Evolutionary conservation across 2,329 filamentous ascomycete species (phyloP), one percentile per base, ranked within the genome.

Genomic region (Cadophora luteo-olivacea): DNA sequence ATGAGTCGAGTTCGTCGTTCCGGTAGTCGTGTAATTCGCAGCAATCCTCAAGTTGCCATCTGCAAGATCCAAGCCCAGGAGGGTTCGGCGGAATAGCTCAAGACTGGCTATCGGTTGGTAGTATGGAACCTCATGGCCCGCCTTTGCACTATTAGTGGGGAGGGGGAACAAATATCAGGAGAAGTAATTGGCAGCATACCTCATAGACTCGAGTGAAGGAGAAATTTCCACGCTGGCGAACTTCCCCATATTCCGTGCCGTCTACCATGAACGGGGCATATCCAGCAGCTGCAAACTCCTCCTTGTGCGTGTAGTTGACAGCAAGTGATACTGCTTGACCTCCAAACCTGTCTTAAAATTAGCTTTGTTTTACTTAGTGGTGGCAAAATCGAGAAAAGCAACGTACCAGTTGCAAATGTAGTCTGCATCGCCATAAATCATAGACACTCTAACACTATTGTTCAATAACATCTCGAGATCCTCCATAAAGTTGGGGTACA

Each of bases 181-280:
- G 25, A 12, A 57, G 22, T 9, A 19, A 19, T 24, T 3, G 48
- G 48, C 24, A 48, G 69, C 69, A 61, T 54, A 69, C 71, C 65
- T 76, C 71, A 33, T 73, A 82, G 1, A 75, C 51, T 24, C 74
- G 63, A 8, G 72, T 25, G 58, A 75, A 75, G 1, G 70, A 72
- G 33, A 76, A 75, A 65, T 89, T 89, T 14, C 86, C 87, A 70
- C 83, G 87, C 74, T 90, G 86, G 6, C 87, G 82, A 0, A 89
- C 87, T 69, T 84, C 82, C 11, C 88, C 88, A 79, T 86, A 79
- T 81, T 84, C 80, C 11, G 81, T 80, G 16, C 81, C 82, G 70
- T 88, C 84, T 11, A 89, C 84, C 3, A 84, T 73, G 57, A 90
- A 84, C 7, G 86, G 84, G 0, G 83, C 81, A 72, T 90, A 90